phyloP scores from a whole-genome alignment of 371 early-diverging fungal genomes.

The Catenaria anguillulae region DNA sequence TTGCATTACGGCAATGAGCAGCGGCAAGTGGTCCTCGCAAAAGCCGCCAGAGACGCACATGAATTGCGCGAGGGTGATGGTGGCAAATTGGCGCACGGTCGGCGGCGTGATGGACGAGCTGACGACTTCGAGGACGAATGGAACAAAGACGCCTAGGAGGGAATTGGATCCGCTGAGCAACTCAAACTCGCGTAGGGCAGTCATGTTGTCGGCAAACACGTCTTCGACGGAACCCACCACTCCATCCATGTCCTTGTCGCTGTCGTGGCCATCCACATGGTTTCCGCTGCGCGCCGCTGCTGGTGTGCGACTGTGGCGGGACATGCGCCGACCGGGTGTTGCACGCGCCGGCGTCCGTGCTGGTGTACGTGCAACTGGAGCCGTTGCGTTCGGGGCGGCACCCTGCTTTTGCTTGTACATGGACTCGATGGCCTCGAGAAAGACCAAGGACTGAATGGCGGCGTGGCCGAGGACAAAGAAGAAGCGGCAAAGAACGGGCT shows the following conservation, averaged over 20 bases:
- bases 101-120: not conserved
- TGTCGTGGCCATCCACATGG: constrained; percentile 7
- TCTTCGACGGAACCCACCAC: constrained; percentile 86
- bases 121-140: constrained; percentile 32
- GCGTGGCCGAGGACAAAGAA: constrained; percentile 86
- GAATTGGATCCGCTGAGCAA: constrained; percentile 62
- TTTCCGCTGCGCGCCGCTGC: constrained; percentile 6
- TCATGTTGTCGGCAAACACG: constrained; percentile 77
- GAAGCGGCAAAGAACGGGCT: constrained; percentile 16
- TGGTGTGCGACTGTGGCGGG: constrained; percentile 8
- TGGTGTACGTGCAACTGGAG: too few relatives aligned
- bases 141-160: constrained; percentile 62
- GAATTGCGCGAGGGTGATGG: constrained; percentile 55
- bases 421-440: constrained; percentile 75
- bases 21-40: constrained; percentile 79
- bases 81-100: not conserved
- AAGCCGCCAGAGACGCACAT: constrained; percentile 90
- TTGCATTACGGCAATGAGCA: constrained; percentile 38
- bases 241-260: constrained; percentile 69
- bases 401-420: constrained; percentile 65
- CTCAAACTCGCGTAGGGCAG: constrained; percentile 74
- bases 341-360: constrained; percentile 13
- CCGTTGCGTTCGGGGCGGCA: constrained; percentile 19
- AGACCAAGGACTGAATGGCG: constrained; percentile 85
- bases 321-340: not conserved